phyloP scores from a whole-genome alignment of 2,329 filamentous ascomycete species.

The Cordyceps javanica region DNA sequence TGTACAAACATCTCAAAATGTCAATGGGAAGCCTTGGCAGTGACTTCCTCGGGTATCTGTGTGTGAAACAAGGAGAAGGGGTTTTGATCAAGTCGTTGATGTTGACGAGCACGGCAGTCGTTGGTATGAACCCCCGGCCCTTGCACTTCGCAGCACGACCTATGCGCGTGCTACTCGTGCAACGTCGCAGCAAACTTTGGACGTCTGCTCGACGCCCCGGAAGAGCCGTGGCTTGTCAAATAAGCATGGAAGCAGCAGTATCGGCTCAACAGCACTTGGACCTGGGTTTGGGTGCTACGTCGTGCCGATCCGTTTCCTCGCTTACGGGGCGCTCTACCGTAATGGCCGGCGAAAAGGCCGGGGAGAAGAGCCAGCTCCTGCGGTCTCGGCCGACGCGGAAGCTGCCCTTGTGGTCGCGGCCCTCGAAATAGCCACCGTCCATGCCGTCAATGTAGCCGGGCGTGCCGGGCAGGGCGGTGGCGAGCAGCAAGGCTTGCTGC shows the following conservation, averaged over 20 bases:
- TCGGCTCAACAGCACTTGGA: constrained; percentile 21
- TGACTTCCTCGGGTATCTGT: constrained; percentile 1
- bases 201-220: neutral
- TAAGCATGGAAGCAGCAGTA: neutral
- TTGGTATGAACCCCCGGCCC: neutral
- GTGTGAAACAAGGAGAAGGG: neutral
- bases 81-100: too few relatives aligned
- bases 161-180: neutral
- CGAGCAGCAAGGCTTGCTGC: constrained; percentile 52
- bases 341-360: constrained; percentile 45
- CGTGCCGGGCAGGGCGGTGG: constrained; percentile 44
- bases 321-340: constrained; percentile 38
- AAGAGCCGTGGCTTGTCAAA: neutral
- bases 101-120: neutral
- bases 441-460: constrained; percentile 39
- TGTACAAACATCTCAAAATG: constrained; percentile 1
- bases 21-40: neutral
- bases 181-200: neutral
- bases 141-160: neutral
- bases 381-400: constrained; percentile 54
- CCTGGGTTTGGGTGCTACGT: constrained; percentile 19
- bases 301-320: constrained; percentile 17
- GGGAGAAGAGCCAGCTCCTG: constrained; percentile 54
- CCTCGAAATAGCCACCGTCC: constrained; percentile 48
- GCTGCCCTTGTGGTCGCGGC: constrained; percentile 39